These are phyloP conservation scores for Paracorniculantispora psalliotae DNA, from an alignment of 2,329 filamentous ascomycete genomes.

Conservation along the genomic window DNA sequence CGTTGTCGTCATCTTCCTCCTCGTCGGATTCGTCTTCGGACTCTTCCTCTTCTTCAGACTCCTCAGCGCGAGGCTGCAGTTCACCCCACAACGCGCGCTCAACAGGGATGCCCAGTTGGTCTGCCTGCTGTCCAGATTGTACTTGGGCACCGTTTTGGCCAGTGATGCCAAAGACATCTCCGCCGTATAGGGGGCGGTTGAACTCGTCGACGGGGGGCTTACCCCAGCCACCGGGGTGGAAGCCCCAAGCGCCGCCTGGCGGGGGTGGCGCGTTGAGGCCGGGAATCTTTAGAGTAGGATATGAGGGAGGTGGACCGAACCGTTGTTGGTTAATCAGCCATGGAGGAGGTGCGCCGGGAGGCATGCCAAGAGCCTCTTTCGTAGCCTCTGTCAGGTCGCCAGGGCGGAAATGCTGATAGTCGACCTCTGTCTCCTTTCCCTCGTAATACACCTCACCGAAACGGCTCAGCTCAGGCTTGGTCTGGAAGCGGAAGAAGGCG, in stretches of 20 bases:
- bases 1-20: slow-evolving; percentile 58
- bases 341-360: slow-evolving; percentile 84
- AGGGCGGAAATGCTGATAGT: slow-evolving; percentile 81
- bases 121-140: slow-evolving; percentile 20
- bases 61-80: slow-evolving; percentile 72
- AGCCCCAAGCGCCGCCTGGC: slow-evolving; percentile 86
- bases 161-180: slow-evolving; percentile 84
- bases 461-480: slow-evolving; percentile 86
- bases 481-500: slow-evolving; percentile 96
- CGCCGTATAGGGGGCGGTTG: slow-evolving; percentile 85
- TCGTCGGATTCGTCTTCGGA: slow-evolving; percentile 74
- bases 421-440: slow-evolving; percentile 96
- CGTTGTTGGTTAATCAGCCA: slow-evolving; percentile 98
- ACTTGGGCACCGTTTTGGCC: slow-evolving; percentile 32
- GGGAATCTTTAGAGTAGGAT: slow-evolving; percentile 90
- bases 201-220: slow-evolving; percentile 94
- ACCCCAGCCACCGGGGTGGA: slow-evolving; percentile 90
- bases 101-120: slow-evolving; percentile 64
- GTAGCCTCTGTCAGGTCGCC: slow-evolving; percentile 86
- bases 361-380: slow-evolving; percentile 90
- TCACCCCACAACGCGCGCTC: slow-evolving; percentile 92
- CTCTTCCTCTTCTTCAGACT: slow-evolving; percentile 65
- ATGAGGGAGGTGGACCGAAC: slow-evolving; percentile 87
- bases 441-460: slow-evolving; percentile 99
- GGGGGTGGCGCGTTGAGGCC: slow-evolving; percentile 92